Evolutionary conservation across 2,329 filamentous ascomycete species (phyloP).

Genomic region (Cladophialophora exuberans): DNA sequence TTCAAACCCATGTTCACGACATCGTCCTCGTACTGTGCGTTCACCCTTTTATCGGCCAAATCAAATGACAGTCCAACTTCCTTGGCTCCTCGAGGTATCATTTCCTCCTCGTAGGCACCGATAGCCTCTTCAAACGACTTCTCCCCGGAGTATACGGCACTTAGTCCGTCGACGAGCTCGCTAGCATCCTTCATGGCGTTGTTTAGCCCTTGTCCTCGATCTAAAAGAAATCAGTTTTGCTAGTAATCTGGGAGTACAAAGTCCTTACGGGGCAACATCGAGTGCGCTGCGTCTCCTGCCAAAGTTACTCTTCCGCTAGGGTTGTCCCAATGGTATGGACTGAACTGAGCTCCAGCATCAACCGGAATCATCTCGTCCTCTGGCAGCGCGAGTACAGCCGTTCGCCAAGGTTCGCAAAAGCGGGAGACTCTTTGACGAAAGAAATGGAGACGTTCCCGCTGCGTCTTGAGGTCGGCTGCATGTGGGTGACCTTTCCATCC

Average conservation of each 20-base stretch:
- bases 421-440: not conserved
- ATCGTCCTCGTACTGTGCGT: not conserved
- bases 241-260: not conserved
- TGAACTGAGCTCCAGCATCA: not conserved
- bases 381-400: not conserved
- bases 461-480: not conserved
- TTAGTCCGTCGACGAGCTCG: conserved; percentile 38
- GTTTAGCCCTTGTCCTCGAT: conserved; percentile 52
- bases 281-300: conserved; percentile 47
- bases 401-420: conserved; percentile 5
- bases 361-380: conserved; percentile 28
- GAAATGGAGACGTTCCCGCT: not conserved
- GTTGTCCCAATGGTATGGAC: conserved; percentile 4
- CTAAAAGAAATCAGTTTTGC: not conserved
- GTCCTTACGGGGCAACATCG: conserved; percentile 48
- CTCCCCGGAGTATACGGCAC: not conserved
- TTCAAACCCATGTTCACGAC: not conserved
- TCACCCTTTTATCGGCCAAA: not conserved
- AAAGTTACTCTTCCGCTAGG: conserved; percentile 37
- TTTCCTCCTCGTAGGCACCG: conserved; percentile 38
- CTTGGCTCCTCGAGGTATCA: conserved; percentile 44
- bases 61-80: conserved; percentile 37
- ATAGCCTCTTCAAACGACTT: conserved; percentile 28
- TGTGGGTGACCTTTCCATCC: not conserved
- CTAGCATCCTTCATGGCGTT: conserved; percentile 47